Base-by-base conservation (phyloP, 192 early-diverging fungal species). In the Rhizophlyctis rosea region DNA sequence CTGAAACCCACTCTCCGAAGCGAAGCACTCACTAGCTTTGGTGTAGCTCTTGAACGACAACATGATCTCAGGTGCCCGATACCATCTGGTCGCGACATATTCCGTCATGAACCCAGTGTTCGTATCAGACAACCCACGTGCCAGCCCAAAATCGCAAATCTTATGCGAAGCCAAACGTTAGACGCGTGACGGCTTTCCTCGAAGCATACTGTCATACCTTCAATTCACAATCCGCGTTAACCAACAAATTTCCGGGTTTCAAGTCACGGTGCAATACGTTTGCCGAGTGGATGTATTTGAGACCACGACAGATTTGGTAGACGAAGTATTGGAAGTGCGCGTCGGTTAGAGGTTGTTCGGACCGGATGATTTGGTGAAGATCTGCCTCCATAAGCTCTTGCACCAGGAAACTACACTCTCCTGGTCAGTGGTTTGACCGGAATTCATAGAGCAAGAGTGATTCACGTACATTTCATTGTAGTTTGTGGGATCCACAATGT, bases 61-160 rank as follows among this genome's bases (percentile, higher is more conserved):
- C 90, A 99, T 94, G 63, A 99, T 92, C 66, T 99, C 97, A 23
- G 97, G 97, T 16, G 97, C 93, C 49, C 97, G 83, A 77, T 98
- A 99, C 94, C 95, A 99, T 65, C 97, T 78, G n/a, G 97, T 99
- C 36, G 97, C 97, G 29, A 99, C 97, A 62, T 99, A 99, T 75
- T 99, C 97, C 21, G 97, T 99, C 93, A 98, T 91, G 67, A 95
- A 98, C 1, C 92, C 93, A 34, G 89, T 89, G 60, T 86, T 88
- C 33, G 87, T 88, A 47, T 89, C 87, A 58, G 92, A 88, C 51
- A 92, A 86, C 13, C 88, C 91, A 58, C 98, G 87, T 3, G 98
- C 98, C 32, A 99, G 76, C 25, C 98, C 98, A 87, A 99, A 95
- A 74, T 99, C 98, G 72, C 96, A 98, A 59, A 99, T 91, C 89